Evolutionary conservation across 2,329 filamentous ascomycete species (phyloP).

Genomic region (Aspergillus spinulosporus): DNA sequence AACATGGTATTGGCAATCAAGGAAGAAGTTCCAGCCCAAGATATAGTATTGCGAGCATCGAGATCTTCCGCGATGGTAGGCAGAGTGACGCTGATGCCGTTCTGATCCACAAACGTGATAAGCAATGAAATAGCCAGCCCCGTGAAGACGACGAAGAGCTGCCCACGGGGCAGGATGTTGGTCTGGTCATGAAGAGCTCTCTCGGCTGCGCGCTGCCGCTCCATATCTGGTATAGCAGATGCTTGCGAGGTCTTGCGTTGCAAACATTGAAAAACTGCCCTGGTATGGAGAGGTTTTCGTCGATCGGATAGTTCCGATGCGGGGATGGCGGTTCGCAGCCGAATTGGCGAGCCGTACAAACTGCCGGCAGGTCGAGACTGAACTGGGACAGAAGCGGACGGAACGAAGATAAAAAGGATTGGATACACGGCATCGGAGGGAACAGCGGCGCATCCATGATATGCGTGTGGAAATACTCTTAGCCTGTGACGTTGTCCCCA

Average conservation of each 20-base stretch:
- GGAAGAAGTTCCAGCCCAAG: slow-evolving; percentile 72
- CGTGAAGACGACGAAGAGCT: slow-evolving; percentile 51
- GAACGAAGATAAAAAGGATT: not conserved
- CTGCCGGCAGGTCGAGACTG: no score
- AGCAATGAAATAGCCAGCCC: slow-evolving; percentile 55
- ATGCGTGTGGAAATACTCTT: slow-evolving; percentile 1
- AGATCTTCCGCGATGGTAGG: slow-evolving; percentile 55
- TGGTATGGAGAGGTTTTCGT: not conserved
- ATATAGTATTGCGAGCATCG: slow-evolving; percentile 51
- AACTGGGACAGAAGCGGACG: not conserved
- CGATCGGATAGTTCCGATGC: not conserved
- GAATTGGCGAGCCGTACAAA: not conserved
- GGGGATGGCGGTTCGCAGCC: not conserved
- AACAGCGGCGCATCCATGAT: not conserved
- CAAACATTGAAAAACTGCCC: not conserved
- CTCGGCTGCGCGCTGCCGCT: slow-evolving; percentile 44
- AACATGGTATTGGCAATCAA: slow-evolving; percentile 66
- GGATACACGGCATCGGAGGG: slow-evolving; percentile 2
- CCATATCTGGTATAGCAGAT: slow-evolving; percentile 23
- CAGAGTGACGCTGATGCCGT: slow-evolving; percentile 56
- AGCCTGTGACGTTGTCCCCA: not conserved
- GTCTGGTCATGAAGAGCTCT: slow-evolving; percentile 56
- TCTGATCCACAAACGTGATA: slow-evolving; percentile 60
- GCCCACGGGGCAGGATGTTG: slow-evolving; percentile 56
- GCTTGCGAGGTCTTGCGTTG: not conserved